Evolutionary conservation across 1,284 basidiomycete genomes (phyloP), one percentile per base, ranked within the genome.

Genomic region (Gymnopus androsaceus): DNA sequence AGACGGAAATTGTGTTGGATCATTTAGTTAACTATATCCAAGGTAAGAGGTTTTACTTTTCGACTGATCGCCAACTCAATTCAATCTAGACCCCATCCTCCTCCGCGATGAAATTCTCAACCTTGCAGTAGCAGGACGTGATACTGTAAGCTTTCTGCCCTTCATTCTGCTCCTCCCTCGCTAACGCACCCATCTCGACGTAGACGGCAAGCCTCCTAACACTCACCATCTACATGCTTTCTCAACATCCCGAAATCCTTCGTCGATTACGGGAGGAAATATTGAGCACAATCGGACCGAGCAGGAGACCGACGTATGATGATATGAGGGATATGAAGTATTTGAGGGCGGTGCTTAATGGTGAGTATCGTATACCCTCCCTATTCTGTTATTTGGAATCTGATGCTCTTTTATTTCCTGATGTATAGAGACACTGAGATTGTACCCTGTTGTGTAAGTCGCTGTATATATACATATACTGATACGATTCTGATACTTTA

Each of bases 291-390:
- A 65, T 77, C 36, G 74, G 73, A 0, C 59, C 66, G 0, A 67
- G 56, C 0, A 61, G 64, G 7, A 58, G 64, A 25, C 77, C 79
- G 4, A 71, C 70, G 0, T 72, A 69, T 46, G 75, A 76, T 27
- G 69, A 76, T 48, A 64, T 81, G 48, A 65, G 71, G n/a, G 67
- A 69, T 1, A 75, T 80, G 70, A 78, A 72, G 55, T 82, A 78
- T 59, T 64, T 82, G 23, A 61, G 72, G 11, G 74, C 75, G 12
- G 69, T 78, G 5, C 69, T 77, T 34, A 75, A 77, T 58, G 76
- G 73, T 72, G 42, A 25, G 68, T 59, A n/a, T n/a, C n/a, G n/a
- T n/a, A n/a, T n/a, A n/a, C n/a, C n/a, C n/a, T n/a, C n/a, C 3
- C 30, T 21, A 19, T 50, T 40, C 19, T 38, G 49, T 7, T 4